Base-by-base conservation (phyloP, 441 rosid genomes). In the Rhodomyrtus psidioides region DNA sequence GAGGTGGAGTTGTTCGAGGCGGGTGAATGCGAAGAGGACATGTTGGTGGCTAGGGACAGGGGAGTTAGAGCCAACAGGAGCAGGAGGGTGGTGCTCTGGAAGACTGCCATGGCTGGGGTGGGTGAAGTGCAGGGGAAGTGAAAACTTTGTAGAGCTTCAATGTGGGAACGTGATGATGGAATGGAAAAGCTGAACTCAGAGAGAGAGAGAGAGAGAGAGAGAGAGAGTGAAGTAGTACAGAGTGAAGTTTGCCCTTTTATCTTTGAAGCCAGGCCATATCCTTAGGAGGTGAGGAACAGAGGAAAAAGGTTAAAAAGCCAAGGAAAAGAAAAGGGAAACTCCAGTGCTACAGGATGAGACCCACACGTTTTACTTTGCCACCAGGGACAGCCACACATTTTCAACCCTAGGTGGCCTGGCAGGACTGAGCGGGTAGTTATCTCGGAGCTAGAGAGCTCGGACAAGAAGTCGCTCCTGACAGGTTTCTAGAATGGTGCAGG, bases 361-460 rank as follows among this genome's bases (percentile, higher is more conserved):
- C 90, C 90, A 89, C 91, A 70, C 60, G 79, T 85, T 86, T 88
- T 59, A 75, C 89, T 88, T 86, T 88, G 51, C 84, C 49, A 42
- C 24, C 2, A 12, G 46, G 46, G 87, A 88, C 7, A 2, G 44
- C 46, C 12, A 62, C 9, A 6, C 16, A 56, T 59, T 65, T 82
- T 82, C 24, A 62, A 70, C 54, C 59, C 90, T 83, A 0, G 9
- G 14, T 4, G 44, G 5, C 24, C 4, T 1, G 44, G 88, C 83
- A 88, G 49, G 49, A 46, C 12, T 46, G 51, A 4, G 4, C 51
- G 12, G 9, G 9, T 2, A 46, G 12, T 46, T 46, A 9, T 2
- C 12, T 2, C 9, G 12, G 51, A 4, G 51, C 12, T 9, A 7
- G 49, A 44, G 49, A 44, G 49, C 1, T 44, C 10, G 49, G 49